Conservation (phyloP, 352 stramenopile genomes). For the Pythium guiyangense region DNA sequence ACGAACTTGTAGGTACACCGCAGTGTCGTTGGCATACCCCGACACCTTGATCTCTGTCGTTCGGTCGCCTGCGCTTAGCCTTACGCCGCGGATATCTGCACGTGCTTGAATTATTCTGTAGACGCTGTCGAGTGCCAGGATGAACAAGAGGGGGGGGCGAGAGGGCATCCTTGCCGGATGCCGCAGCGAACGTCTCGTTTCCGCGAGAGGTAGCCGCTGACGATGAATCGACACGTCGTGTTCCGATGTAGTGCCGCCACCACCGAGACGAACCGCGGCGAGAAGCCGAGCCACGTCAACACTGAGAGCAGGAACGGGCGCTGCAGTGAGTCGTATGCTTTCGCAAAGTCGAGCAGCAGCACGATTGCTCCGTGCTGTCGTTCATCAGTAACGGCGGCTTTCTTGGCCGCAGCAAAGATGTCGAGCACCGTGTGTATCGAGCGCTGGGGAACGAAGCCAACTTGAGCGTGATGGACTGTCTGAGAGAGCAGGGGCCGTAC, state of each 20-base stretch:
- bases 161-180: conserved; percentile 21
- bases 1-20: conserved; percentile 2
- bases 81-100: conserved; percentile 1
- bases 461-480: conserved; percentile 12
- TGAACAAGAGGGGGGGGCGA: conserved; percentile 20
- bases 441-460: conserved; percentile 17
- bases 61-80: neutral
- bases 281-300: conserved; percentile 19
- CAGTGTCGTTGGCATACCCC: conserved; percentile 20
- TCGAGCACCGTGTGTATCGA: neutral
- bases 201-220: conserved; percentile 11
- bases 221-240: conserved; percentile 9
- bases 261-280: conserved; percentile 1
- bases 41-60: neutral
- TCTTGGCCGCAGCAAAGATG: neutral
- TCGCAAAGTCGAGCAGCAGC: conserved; percentile 14
- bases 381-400: neutral
- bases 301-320: conserved; percentile 12
- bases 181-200: neutral
- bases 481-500: neutral
- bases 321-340: conserved; percentile 17
- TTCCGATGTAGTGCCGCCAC: conserved; percentile 4
- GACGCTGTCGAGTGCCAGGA: conserved; percentile 16
- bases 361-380: neutral
- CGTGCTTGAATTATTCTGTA: conserved; percentile 6